Evolutionary conservation across 192 early-diverging fungal species (phyloP), one percentile per base, ranked within the genome.

Genomic region (Linderina pennispora): DNA sequence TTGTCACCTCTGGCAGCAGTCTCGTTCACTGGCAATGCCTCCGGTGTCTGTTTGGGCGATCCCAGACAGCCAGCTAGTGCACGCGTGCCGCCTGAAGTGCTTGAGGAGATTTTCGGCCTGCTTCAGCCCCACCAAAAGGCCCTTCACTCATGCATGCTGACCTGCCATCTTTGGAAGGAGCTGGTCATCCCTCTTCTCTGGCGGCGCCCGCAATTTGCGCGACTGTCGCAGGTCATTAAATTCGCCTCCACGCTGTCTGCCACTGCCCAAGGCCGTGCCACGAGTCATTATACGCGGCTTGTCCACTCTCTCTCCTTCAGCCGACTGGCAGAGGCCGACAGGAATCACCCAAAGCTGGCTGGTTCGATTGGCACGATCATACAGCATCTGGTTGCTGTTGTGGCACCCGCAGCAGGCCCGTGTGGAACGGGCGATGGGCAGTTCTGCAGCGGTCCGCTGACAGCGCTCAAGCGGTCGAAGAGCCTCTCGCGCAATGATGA

Each of bases 151-250:
- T 75, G 75, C 17, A 55, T 62, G 3, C 48, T 67, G 35, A 71
- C 70, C 0, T 71, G 73, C 34, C 58, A 52, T 0, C 55, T 53
- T 14, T 81, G 79, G 79, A 68, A 72, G 41, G 36, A 44, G 3
- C 55, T 69, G 1, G 79, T 58, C 17, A 77, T 58, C 17, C 58
- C 53, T 3, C 43, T 75, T 13, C 56, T 81, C 1, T 81, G 76
- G 76, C 50, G 55, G 37, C 44, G 54, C 20, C 79, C 79, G 10
- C 48, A 34, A 25, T 74, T 81, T 21, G 38, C 41, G 15, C 62
- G 49, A 11, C 50, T 74, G 9, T 21, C 40, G 1, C 36, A 53
- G 10, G 75, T 81, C 11, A 71, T 73, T 23, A 33, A 23, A 13
- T 51, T 74, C 14, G 52, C 62, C 7, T 26, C 48, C 6, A 67